phyloP scores from a whole-genome alignment of 352 stramenopile species.

The Phytopythium oedochilum region DNA sequence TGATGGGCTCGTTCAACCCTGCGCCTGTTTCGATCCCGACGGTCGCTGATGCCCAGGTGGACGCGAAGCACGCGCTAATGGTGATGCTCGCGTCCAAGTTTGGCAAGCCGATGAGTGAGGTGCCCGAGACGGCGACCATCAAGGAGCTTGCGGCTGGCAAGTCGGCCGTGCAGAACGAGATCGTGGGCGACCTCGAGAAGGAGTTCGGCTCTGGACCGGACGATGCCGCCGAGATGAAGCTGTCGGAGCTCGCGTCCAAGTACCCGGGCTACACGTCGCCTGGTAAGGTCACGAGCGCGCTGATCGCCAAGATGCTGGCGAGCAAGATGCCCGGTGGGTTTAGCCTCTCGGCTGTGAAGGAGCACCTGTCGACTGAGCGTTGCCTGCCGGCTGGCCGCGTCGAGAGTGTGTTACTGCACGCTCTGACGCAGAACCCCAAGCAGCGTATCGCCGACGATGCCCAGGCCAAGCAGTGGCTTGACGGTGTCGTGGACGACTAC shows the following conservation, averaged over 20 bases:
- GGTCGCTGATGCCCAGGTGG: conserved; percentile 54
- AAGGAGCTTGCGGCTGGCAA: conserved; percentile 80
- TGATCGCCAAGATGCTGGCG: conserved; percentile 78
- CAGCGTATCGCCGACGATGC: conserved; percentile 55
- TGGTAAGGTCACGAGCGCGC: conserved; percentile 66
- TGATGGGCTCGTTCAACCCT: conserved; percentile 32
- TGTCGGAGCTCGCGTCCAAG: conserved; percentile 64
- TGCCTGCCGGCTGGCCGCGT: conserved; percentile 65
- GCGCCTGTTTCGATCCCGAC: conserved; percentile 44
- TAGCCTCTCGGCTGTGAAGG: conserved; percentile 62
- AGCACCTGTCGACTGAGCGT: conserved; percentile 65
- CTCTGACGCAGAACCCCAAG: conserved; percentile 65
- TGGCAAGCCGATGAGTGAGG: conserved; percentile 60
- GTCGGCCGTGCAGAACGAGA: conserved; percentile 87
- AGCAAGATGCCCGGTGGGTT: conserved; percentile 85
- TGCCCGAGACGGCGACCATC: conserved; percentile 61
- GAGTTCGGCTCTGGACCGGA: conserved; percentile 81
- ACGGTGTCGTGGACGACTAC: conserved; percentile 76
- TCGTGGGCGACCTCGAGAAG: conserved; percentile 80
- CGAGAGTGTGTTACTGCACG: conserved; percentile 78
- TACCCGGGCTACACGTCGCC: conserved; percentile 62
- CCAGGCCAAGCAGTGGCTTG: conserved; percentile 75
- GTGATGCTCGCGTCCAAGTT: conserved; percentile 79
- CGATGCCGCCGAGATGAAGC: conserved; percentile 72
- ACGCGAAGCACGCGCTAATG: conserved; percentile 71